Evolutionary conservation across 768 basidiomycete genomes (phyloP).

Genomic region (Mycena alexandri): DNA sequence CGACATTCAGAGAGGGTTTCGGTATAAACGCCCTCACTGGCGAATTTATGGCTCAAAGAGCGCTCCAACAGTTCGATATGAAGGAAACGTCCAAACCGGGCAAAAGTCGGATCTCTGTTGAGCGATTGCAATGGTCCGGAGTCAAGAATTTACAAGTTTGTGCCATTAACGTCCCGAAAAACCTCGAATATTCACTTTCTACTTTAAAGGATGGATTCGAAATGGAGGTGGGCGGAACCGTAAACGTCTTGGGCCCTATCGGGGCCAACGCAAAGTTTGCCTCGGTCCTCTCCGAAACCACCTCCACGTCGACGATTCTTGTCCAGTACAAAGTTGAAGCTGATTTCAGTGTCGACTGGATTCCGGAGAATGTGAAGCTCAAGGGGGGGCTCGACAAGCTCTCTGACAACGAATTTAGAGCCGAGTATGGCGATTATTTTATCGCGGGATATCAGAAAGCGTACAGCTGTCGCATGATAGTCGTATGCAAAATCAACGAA

Average conservation of each 20-base stretch:
- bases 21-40: constrained; percentile 39
- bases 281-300: constrained; percentile 26
- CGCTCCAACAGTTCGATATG: constrained; percentile 26
- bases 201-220: constrained; percentile 38
- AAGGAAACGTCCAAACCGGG: constrained; percentile 18
- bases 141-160: constrained; percentile 32
- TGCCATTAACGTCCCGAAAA: too few relatives aligned
- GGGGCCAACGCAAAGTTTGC: constrained; percentile 34
- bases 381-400: constrained; percentile 33
- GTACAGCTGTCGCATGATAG: constrained; percentile 39
- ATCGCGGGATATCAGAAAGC: constrained; percentile 34
- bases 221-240: constrained; percentile 35
- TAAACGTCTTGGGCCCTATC: constrained; percentile 32
- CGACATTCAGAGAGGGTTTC: constrained; percentile 32
- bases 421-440: constrained; percentile 39
- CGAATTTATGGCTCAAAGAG: constrained; percentile 35
- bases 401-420: constrained; percentile 32
- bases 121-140: constrained; percentile 35
- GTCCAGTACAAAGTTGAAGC: constrained; percentile 35
- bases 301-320: constrained; percentile 33
- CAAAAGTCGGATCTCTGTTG: constrained; percentile 23
- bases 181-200: too few relatives aligned
- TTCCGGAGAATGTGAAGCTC: constrained; percentile 27
- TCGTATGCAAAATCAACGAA: constrained; percentile 37
- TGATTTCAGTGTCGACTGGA: constrained; percentile 28